phyloP scores from a whole-genome alignment of 768 basidiomycete species.

The Mycena epipterygia region DNA sequence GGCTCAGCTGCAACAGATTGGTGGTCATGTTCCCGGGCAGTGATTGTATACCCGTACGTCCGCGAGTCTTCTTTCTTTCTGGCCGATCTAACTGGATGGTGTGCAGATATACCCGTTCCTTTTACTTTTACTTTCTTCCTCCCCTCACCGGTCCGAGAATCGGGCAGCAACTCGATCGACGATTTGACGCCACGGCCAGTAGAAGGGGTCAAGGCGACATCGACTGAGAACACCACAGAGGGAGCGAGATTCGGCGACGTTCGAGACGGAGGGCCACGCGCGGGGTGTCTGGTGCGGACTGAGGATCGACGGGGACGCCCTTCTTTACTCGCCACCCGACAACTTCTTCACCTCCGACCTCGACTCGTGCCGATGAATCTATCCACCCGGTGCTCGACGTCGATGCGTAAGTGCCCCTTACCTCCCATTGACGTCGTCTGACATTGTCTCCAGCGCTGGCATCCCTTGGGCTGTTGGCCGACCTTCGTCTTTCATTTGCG shows the following conservation, averaged over 20 bases:
- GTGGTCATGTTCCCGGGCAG: background rate
- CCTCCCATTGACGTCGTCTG: background rate
- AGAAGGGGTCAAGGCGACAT: background rate
- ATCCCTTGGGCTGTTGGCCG: background rate
- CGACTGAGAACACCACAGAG: background rate
- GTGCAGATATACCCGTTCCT: background rate
- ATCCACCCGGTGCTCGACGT: background rate
- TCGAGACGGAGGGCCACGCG: background rate
- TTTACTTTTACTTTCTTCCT: background rate
- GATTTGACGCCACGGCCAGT: background rate
- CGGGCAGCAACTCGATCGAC: background rate
- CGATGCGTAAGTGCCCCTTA: background rate
- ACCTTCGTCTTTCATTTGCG: background rate
- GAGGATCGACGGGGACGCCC: conserved; percentile 21
- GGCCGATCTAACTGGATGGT: background rate
- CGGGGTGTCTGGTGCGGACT: background rate
- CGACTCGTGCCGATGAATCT: background rate
- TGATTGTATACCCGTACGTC: background rate
- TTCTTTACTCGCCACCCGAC: background rate
- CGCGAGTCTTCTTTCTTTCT: too few relatives aligned
- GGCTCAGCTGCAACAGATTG: too few relatives aligned
- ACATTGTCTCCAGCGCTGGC: background rate
- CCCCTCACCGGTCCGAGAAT: background rate
- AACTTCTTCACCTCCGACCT: background rate
- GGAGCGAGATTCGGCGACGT: background rate